Percentiles rank a stretch among this genome's conserved stretches.
Evolutionary conservation across 108 stramenopile genomes (phyloP).

Genomic region (Thalassiosira profunda): DNA sequence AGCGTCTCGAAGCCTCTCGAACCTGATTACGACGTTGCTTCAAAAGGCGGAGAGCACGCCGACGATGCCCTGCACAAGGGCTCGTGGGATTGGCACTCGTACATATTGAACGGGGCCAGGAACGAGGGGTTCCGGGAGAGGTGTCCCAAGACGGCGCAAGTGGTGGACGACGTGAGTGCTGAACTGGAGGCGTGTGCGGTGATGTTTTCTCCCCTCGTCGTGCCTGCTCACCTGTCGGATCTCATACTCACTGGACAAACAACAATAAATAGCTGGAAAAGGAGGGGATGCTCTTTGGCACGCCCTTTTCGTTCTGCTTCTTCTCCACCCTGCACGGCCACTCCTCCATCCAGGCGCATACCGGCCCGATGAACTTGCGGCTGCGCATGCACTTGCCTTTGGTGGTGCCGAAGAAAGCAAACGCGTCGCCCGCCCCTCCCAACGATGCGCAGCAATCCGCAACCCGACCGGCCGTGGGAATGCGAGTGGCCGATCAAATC

Average conservation of each 20-base stretch:
- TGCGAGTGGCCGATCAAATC: slow-evolving; percentile 85
- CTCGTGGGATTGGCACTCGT: slow-evolving; percentile 93
- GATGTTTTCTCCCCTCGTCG: too few species aligned
- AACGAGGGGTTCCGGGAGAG: slow-evolving; percentile 56
- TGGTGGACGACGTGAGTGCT: slow-evolving; percentile 76
- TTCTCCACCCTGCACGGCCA: slow-evolving; percentile 79
- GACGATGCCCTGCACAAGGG: slow-evolving; percentile 50
- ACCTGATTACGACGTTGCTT: slow-evolving; percentile 64
- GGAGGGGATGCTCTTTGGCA: slow-evolving; percentile 49
- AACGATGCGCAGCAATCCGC: too few species aligned
- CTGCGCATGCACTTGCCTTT: slow-evolving; percentile 95
- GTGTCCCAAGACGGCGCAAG: slow-evolving; percentile 77
- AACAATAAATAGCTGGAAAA: too few species aligned
- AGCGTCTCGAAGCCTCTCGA: slow-evolving; percentile 46
- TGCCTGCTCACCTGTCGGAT: too few species aligned
- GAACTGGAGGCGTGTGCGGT: too few species aligned
- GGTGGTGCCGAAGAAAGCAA: slow-evolving; percentile 71
- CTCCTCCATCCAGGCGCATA: slow-evolving; percentile 83
- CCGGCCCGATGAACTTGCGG: slow-evolving; percentile 95
- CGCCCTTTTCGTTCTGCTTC: slow-evolving; percentile 92
- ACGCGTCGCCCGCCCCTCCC: too few species aligned
- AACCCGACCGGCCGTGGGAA: slow-evolving; percentile 68
- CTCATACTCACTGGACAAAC: too few species aligned
- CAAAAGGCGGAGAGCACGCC: slow-evolving; percentile 52
- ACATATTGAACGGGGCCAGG: slow-evolving; percentile 73